phyloP scores from a whole-genome alignment of 805 yeast genomes.

The Teunomyces atbi region DNA sequence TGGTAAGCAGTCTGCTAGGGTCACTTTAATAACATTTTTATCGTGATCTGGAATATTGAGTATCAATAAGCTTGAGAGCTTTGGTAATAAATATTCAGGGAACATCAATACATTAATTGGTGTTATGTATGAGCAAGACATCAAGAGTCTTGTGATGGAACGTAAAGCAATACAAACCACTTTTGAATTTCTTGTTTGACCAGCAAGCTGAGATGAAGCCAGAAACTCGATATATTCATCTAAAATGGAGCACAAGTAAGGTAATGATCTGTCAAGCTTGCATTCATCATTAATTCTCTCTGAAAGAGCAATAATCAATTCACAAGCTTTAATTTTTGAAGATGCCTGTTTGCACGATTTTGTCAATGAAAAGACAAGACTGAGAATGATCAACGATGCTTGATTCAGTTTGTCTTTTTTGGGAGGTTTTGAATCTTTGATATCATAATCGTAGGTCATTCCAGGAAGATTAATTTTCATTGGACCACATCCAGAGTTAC shows the following conservation, averaged over 20 bases:
- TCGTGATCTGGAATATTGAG: conserved; percentile 29
- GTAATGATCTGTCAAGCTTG: conserved; percentile 81
- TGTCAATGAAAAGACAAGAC: conserved; percentile 57
- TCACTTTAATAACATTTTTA: conserved; percentile 45
- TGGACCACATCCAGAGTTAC: conserved; percentile 22
- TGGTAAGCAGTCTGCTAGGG: conserved; percentile 74
- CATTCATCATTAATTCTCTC: conserved; percentile 79
- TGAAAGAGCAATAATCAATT: conserved; percentile 69
- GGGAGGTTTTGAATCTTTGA: conserved; percentile 25
- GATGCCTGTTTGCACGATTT: conserved; percentile 60
- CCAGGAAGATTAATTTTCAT: conserved; percentile 52
- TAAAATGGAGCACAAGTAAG: conserved; percentile 69
- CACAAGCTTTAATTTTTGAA: conserved; percentile 68
- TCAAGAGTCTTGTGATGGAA: conserved; percentile 64
- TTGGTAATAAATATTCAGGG: conserved; percentile 79
- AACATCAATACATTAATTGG: conserved; percentile 76
- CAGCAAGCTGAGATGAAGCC: background rate
- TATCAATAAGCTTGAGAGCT: conserved; percentile 37
- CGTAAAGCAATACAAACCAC: conserved; percentile 69
- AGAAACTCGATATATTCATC: conserved; percentile 49
- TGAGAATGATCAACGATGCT: conserved; percentile 57
- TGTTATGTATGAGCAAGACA: conserved; percentile 60
- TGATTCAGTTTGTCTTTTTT: conserved; percentile 31
- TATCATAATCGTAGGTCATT: conserved; percentile 42
- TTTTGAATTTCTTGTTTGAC: conserved; percentile 36